Evolutionary conservation across 1,284 basidiomycete genomes (phyloP), one percentile per base, ranked within the genome.

Genomic region (Xerocomus amazonicus): DNA sequence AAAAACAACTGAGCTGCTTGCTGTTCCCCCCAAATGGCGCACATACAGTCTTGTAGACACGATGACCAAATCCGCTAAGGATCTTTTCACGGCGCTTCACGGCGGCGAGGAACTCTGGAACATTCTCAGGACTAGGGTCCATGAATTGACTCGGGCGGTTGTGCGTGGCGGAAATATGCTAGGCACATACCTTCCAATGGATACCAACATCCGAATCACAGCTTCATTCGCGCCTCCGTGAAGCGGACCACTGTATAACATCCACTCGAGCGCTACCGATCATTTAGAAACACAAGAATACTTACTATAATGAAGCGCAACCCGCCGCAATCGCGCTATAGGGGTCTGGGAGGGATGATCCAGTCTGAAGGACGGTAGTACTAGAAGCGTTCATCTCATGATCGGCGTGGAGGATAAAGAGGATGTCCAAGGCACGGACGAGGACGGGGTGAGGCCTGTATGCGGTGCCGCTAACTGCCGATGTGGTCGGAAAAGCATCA

Each of bases 181-280:
- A 13, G n/a, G 34, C 58, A 27, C 77, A 62, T 54, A 85, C 86
- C 82, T 82, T 59, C 90, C 91, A 54, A 94, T 92, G 1, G 87
- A 84, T 40, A 91, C 78, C 41, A 94, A 73, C 92, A 94, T 93
- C 14, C 90, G 81, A 63, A 94, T 92, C 52, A 93, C 91, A 10
- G 90, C 90, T 68, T 92, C 90, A 57, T 92, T 92, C 5, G 90
- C 90, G 52, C 89, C 89, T 56, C 89, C 87, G 63, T 92, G 88
- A 23, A 92, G 70, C 7, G 91, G 91, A 6, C 92, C 92, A 60
- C 86, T 89, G 62, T 37, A 43, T 60, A 14, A 17, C 46, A 41
- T 5, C 3, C 17, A 34, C 45, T 36, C 13, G 41, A 40, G 16
- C 37, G 43, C 42, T 29, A 47, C 40, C 31, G 10, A 10, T 3